Conservation (phyloP, 768 basidiomycete genomes). For the Agrocybe praecox region DNA sequence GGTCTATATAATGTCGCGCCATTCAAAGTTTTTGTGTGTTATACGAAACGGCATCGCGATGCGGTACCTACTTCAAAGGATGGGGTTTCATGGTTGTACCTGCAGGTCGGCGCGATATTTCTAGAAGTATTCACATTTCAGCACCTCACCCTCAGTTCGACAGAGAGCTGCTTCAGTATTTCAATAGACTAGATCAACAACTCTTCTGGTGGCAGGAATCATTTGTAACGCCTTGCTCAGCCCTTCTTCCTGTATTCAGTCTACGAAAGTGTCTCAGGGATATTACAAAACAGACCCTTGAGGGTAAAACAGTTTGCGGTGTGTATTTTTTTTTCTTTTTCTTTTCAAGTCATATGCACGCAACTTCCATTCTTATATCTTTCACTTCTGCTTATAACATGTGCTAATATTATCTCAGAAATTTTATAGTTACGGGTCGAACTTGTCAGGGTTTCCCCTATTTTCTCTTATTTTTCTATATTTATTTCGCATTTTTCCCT, state of each 20-base stretch:
- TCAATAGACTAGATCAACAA: slow-evolving; percentile 36
- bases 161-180: slow-evolving; percentile 42
- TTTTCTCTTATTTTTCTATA: too few species aligned
- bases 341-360: too few species aligned
- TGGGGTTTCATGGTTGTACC: slow-evolving; percentile 25
- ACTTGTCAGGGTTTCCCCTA: too few species aligned
- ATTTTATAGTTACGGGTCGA: too few species aligned
- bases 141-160: slow-evolving; percentile 50
- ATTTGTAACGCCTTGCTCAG: slow-evolving; percentile 33
- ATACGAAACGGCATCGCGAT: slow-evolving; percentile 15
- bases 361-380: too few species aligned
- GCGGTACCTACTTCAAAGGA: slow-evolving; percentile 19
- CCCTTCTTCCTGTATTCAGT: slow-evolving; percentile 33
- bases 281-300: slow-evolving; percentile 50
- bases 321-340: too few species aligned
- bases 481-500: too few species aligned
- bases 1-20: slow-evolving; percentile 15
- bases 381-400: too few species aligned
- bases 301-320: too few species aligned
- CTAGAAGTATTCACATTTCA: slow-evolving; percentile 40
- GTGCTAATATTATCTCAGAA: too few species aligned
- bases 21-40: slow-evolving; percentile 22
- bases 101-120: slow-evolving; percentile 8
- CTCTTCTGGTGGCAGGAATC: slow-evolving; percentile 44
- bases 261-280: slow-evolving; percentile 14